Evolutionary conservation across 1,284 basidiomycete species (phyloP).

Genomic region (Cyathus pygmaeus): DNA sequence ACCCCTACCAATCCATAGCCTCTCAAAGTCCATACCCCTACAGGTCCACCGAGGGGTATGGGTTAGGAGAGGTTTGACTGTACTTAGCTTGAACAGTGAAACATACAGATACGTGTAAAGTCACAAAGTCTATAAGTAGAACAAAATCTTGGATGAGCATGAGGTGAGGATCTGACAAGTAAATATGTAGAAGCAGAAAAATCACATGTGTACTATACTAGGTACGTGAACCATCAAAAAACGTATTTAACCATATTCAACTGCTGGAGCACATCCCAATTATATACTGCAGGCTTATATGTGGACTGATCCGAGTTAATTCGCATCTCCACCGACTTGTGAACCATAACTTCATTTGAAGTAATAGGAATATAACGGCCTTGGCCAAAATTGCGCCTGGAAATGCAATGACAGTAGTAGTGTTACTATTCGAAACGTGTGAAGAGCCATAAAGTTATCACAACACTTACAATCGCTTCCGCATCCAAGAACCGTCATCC

Average conservation of each 20-base stretch:
- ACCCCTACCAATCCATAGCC: no score
- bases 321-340: constrained; percentile 22
- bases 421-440: neutral
- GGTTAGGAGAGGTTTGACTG: no score
- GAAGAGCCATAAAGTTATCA: neutral
- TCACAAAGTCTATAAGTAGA: no score
- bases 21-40: no score
- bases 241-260: constrained; percentile 19
- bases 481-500: constrained; percentile 26
- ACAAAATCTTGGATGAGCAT: no score
- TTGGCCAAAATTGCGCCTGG: constrained; percentile 32
- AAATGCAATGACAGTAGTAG: neutral
- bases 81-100: no score
- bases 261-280: constrained; percentile 19
- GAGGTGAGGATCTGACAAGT: no score
- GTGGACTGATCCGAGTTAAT: constrained; percentile 5
- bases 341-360: constrained; percentile 23
- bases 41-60: no score
- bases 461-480: constrained; percentile 25
- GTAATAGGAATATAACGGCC: constrained; percentile 33
- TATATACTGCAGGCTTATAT: constrained; percentile 25
- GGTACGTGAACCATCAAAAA: no score
- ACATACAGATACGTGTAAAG: no score
- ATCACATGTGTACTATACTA: no score
- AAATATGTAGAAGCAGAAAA: no score